A percentile compares a stretch with the other conserved stretches of the same genome.
Conservation (phyloP, 2,329 filamentous ascomycete species). For the Emergomyces pasteurianus region DNA sequence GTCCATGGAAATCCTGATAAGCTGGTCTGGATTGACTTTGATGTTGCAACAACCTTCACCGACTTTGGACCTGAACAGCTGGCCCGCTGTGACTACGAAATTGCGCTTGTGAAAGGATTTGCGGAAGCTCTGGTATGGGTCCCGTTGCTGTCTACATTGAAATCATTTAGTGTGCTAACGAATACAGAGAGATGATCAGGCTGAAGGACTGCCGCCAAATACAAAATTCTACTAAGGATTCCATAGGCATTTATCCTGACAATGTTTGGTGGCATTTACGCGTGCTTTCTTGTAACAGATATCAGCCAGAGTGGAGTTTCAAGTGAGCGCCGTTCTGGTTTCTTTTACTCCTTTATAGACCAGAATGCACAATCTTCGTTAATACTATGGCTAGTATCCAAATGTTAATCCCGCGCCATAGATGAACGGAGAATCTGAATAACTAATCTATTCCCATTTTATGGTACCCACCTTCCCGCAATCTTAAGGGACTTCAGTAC, state of each 20-base stretch:
- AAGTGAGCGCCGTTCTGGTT: not conserved
- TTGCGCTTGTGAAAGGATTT: not conserved
- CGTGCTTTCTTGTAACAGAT: not conserved
- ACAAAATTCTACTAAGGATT: not conserved
- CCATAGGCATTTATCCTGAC: not conserved
- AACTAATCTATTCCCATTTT: too few species aligned
- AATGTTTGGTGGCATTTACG: not conserved
- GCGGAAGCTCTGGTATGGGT: not conserved
- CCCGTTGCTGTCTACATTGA: not conserved
- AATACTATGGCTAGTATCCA: too few species aligned
- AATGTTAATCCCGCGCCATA: too few species aligned
- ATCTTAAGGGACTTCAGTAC: too few species aligned
- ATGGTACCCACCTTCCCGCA: too few species aligned
- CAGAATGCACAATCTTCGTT: too few species aligned
- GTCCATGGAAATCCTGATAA: not conserved
- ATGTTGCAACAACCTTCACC: not conserved
- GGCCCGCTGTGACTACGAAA: not conserved
- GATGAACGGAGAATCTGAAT: too few species aligned
- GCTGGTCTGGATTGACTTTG: not conserved
- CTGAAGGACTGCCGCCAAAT: not conserved
- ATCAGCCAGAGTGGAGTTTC: not conserved
- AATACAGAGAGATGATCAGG: not conserved
- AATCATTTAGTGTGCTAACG: not conserved
- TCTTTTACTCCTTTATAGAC: too few species aligned
- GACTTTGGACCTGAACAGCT: not conserved